Base-by-base conservation (phyloP, 2,329 filamentous ascomycete genomes). In the Septoria linicola region DNA sequence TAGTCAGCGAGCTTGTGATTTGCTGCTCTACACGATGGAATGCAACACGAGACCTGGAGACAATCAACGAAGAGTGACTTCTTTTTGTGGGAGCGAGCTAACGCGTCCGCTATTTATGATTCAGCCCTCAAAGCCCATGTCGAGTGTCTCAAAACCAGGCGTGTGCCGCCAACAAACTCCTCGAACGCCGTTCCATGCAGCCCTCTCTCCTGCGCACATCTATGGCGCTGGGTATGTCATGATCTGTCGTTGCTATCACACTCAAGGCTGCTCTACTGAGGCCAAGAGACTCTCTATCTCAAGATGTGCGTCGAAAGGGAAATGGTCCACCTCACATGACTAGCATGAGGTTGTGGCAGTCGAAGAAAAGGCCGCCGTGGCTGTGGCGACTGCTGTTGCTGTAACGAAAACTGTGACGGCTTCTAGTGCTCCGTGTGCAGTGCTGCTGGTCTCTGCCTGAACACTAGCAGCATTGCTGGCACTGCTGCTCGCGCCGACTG, bases 281-380 rank as follows among this genome's bases (percentile, higher is more conserved):
- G 13, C 13, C n/a, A 35, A 39, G 44, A 47, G 44, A 40, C 44
- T 47, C 44, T 47, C 44, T 47, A 47, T 47, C 3, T 47, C 13
- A 47, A 47, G 3, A 11, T 40, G 44, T 40, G 40, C 44, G 20
- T 40, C 23, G 44, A 47, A 47, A 31, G 44, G 35, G 30, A 47
- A 20, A 23, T 17, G 23, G 10, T 7, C 7, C 20, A 34, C 27
- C 44, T 23, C 16, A 27, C 16, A 17, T 40, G 44, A 14, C 44
- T 47, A 47, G 35, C 44, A 40, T 10, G 34, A 16, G 25, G 43
- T 20, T 21, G 43, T 25, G 16, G 43, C 10, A 47, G 17, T 5
- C 11, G 43, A 11, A 17, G 42, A 10, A 27, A 27, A 27, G 5
- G 23, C 23, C 4, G 23, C 14, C 14, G 43, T 19, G 11, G 8